Evolutionary conservation across 148 eudicot species (phyloP).

Genomic region (Chenopodium album): DNA sequence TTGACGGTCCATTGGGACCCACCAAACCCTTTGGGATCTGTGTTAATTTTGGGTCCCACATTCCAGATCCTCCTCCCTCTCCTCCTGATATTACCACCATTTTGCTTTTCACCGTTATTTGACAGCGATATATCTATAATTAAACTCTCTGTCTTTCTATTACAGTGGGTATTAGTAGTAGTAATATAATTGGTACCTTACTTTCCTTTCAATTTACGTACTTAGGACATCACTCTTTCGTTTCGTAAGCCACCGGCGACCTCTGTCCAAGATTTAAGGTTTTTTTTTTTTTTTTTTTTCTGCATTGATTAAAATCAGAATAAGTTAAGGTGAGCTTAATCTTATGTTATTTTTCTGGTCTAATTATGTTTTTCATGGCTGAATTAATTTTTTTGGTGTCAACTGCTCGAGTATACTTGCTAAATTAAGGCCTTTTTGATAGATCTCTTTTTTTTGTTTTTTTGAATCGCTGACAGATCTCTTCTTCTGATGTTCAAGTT

Average conservation of each 20-base stretch:
- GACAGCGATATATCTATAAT: not conserved
- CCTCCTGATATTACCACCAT: conserved; percentile 18
- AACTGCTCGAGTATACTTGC: too few species aligned
- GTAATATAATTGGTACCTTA: conserved; percentile 17
- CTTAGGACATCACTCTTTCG: not conserved
- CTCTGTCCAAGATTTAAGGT: conserved; percentile 16
- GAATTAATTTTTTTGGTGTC: too few species aligned
- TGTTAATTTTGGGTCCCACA: conserved; percentile 10
- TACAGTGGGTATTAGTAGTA: not conserved
- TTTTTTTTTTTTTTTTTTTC: not conserved
- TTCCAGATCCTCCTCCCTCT: conserved; percentile 4
- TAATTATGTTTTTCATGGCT: too few species aligned
- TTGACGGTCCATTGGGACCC: not conserved
- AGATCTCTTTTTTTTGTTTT: too few species aligned
- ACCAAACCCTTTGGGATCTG: conserved; percentile 11
- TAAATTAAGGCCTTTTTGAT: too few species aligned
- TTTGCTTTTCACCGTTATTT: conserved; percentile 26
- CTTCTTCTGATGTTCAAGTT: too few species aligned
- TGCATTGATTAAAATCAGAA: not conserved
- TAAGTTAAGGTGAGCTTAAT: not conserved
- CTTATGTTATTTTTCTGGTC: too few species aligned
- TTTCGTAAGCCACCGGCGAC: conserved; percentile 3
- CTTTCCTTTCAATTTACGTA: conserved; percentile 37
- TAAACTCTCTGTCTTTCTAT: not conserved
- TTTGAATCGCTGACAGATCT: too few species aligned